A percentile compares a stretch with the other conserved stretches of the same genome.
Conservation (phyloP, 257 asterid species). For the Ilex asprella region DNA sequence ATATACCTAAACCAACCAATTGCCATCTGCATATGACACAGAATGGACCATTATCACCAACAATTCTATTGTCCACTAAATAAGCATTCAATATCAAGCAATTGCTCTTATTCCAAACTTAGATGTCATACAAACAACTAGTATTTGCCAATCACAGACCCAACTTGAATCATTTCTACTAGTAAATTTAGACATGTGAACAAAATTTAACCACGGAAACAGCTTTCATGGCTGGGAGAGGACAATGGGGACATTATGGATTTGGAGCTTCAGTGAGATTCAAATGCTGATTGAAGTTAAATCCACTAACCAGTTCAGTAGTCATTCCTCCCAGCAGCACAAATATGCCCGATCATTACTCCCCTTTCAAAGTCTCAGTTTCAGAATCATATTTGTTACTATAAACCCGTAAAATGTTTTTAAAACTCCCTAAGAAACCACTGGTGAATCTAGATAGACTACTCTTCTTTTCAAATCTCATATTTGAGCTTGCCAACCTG, state of each 20-base stretch:
- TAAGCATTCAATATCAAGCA: too few relatives aligned
- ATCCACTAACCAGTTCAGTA: too few relatives aligned
- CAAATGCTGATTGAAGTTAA: not conserved
- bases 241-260: not conserved
- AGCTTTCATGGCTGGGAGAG: not conserved
- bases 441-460: conserved; percentile 20
- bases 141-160: too few relatives aligned
- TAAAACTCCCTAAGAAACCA: conserved; percentile 30
- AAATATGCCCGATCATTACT: conserved; percentile 5
- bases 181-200: not conserved
- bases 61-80: too few relatives aligned
- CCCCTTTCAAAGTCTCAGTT: conserved; percentile 24
- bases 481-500: conserved; percentile 32
- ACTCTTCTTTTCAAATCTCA: conserved; percentile 20
- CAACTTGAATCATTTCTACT: not conserved
- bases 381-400: conserved; percentile 17
- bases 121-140: too few relatives aligned
- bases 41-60: too few relatives aligned
- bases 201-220: not conserved
- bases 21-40: too few relatives aligned
- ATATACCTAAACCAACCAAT: too few relatives aligned
- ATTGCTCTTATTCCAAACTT: too few relatives aligned
- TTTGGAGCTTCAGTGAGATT: not conserved
- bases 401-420: conserved; percentile 21
- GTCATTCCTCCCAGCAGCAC: too few relatives aligned